Conservation (phyloP, 1,284 basidiomycete species). For the Sanghuangporus baumii region DNA sequence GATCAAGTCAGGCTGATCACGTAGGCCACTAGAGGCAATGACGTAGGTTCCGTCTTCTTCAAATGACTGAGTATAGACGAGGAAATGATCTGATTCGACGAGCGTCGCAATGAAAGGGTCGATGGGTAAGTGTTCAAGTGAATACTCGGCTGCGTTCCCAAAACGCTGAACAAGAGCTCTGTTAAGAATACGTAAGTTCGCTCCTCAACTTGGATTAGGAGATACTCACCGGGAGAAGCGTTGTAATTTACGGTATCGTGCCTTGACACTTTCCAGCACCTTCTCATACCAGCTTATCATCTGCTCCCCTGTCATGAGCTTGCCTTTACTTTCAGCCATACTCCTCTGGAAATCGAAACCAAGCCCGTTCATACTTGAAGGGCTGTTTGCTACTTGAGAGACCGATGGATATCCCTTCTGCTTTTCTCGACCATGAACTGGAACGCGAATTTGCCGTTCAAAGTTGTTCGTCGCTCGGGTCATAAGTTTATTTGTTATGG, state of each 20-base stretch:
- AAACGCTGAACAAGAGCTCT: constrained; percentile 83
- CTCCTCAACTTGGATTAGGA: neutral
- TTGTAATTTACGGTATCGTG: constrained; percentile 91
- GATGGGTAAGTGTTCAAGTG: constrained; percentile 75
- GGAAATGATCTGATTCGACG: constrained; percentile 86
- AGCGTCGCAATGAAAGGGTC: constrained; percentile 79
- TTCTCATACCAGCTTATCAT: constrained; percentile 88
- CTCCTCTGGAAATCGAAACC: constrained; percentile 14
- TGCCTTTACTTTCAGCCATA: constrained; percentile 11
- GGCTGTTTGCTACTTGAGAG: constrained; percentile 5
- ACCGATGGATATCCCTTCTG: constrained; percentile 1
- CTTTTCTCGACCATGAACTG: constrained; percentile 35
- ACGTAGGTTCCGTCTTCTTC: constrained; percentile 95
- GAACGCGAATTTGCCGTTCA: constrained; percentile 86
- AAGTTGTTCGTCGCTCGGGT: constrained; percentile 90
- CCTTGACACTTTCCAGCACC: constrained; percentile 88
- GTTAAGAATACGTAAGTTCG: neutral
- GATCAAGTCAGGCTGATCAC: constrained; percentile 78
- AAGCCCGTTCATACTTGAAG: constrained; percentile 9
- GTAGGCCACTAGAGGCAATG: constrained; percentile 80
- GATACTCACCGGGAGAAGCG: constrained; percentile 77
- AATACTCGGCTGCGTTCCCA: constrained; percentile 95
- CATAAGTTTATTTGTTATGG: constrained; percentile 86
- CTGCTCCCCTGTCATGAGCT: constrained; percentile 73
- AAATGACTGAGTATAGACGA: constrained; percentile 88